Percentiles rank a stretch among this genome's conserved stretches.
Evolutionary conservation across 2,329 filamentous ascomycete species (phyloP).

Genomic region (Podosphaera fusca): DNA sequence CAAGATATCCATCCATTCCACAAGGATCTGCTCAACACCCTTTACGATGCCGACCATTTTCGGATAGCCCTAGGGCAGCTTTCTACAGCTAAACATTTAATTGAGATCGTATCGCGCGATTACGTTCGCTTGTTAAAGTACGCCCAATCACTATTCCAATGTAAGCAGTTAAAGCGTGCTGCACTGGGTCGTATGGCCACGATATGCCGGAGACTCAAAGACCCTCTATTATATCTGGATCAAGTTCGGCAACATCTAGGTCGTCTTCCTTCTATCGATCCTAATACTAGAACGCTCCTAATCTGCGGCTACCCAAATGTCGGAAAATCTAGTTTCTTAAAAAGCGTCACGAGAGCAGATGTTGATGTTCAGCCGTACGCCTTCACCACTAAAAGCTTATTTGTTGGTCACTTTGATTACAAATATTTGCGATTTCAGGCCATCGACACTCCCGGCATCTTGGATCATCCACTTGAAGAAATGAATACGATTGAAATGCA

Average conservation of each 20-base stretch:
- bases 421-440: slow-evolving; percentile 80
- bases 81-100: slow-evolving; percentile 84
- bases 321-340: slow-evolving; percentile 89
- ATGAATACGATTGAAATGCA: slow-evolving; percentile 99
- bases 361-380: slow-evolving; percentile 95
- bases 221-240: slow-evolving; percentile 84
- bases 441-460: slow-evolving; percentile 94
- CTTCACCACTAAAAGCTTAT: slow-evolving; percentile 93
- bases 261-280: slow-evolving; percentile 93
- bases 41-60: slow-evolving; percentile 97
- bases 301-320: slow-evolving; percentile 97
- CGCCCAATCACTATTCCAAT: slow-evolving; percentile 90
- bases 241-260: slow-evolving; percentile 93
- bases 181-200: slow-evolving; percentile 96
- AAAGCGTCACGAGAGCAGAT: slow-evolving; percentile 78
- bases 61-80: slow-evolving; percentile 89
- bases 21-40: slow-evolving; percentile 69
- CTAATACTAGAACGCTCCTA: slow-evolving; percentile 83
- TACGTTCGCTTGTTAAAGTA: slow-evolving; percentile 95
- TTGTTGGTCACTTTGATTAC: slow-evolving; percentile 95
- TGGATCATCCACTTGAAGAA: slow-evolving; percentile 92
- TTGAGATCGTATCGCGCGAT: slow-evolving; percentile 87
- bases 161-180: slow-evolving; percentile 94
- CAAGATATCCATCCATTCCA: slow-evolving; percentile 92
- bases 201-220: slow-evolving; percentile 81